Percentiles rank a stretch among this genome's conserved stretches.
Conservation (phyloP, 2,329 filamentous ascomycete species). For the Aspergillus carbonarius region DNA sequence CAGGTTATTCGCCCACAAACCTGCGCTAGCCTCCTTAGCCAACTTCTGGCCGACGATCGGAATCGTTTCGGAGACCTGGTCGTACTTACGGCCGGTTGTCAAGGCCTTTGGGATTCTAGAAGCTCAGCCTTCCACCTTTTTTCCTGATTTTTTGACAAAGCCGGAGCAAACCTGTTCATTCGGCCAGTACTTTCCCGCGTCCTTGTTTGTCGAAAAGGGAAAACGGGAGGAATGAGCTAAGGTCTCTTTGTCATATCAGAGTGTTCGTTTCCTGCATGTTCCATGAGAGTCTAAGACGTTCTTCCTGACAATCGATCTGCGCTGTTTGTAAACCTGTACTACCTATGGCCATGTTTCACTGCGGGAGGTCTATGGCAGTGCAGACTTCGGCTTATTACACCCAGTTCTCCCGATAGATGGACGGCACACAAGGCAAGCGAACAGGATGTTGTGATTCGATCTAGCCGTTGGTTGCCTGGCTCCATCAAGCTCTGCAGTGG, state of each 20-base stretch:
- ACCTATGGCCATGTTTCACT: constrained; percentile 3
- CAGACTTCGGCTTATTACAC: background rate
- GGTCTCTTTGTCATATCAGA: background rate
- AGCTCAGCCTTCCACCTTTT: background rate
- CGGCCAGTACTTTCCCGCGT: background rate
- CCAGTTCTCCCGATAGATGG: background rate
- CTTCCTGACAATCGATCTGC: background rate
- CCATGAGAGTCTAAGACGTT: background rate
- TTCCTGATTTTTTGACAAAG: background rate
- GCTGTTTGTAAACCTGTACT: background rate
- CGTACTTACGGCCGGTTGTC: background rate
- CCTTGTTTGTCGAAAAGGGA: background rate
- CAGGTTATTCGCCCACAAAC: background rate
- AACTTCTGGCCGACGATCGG: constrained; percentile 1
- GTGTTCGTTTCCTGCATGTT: background rate
- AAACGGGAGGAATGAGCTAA: background rate
- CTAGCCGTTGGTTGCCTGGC: background rate
- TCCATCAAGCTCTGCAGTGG: background rate
- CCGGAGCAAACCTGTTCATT: background rate
- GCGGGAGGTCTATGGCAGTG: background rate
- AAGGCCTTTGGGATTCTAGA: constrained; percentile 5
- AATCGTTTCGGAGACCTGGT: background rate
- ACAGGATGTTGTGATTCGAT: background rate
- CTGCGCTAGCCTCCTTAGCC: background rate
- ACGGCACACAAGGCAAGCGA: background rate